These are phyloP conservation scores for Neofusicoccum laricinum DNA, from an alignment of 2,329 filamentous ascomycete genomes.

Conservation along the genomic window DNA sequence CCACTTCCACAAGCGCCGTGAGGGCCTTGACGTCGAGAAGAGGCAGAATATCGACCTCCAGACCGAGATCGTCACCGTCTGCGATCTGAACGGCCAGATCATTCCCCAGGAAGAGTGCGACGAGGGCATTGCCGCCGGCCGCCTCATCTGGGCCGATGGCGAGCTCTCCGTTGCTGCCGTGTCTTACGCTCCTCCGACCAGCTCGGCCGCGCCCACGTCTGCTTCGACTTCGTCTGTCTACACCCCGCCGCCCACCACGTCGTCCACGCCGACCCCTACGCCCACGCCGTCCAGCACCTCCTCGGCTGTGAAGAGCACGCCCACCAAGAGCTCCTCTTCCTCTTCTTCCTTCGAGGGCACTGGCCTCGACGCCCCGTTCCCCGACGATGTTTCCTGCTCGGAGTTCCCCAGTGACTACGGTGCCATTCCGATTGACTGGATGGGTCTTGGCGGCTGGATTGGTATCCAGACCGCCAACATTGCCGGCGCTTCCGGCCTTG, in stretches of 20 bases:
- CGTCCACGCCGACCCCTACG: slow-evolving; percentile 21
- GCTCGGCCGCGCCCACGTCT: slow-evolving; percentile 27
- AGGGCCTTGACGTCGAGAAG: not conserved
- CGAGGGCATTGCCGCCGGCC: slow-evolving; percentile 67
- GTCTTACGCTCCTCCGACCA: slow-evolving; percentile 20
- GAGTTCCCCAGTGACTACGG: slow-evolving; percentile 80
- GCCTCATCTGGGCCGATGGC: slow-evolving; percentile 56
- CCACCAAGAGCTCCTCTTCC: slow-evolving; percentile 11
- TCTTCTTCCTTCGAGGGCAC: slow-evolving; percentile 7
- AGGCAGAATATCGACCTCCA: slow-evolving; percentile 48
- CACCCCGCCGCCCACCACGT: not conserved
- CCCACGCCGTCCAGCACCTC: slow-evolving; percentile 25
- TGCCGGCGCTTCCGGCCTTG: slow-evolving; percentile 39
- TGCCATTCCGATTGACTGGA: slow-evolving; percentile 66
- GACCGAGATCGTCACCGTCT: slow-evolving; percentile 64
- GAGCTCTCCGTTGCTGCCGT: slow-evolving; percentile 37
- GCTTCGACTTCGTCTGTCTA: slow-evolving; percentile 35
- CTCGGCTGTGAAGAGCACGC: slow-evolving; percentile 23
- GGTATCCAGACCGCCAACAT: slow-evolving; percentile 62
- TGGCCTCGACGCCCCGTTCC: slow-evolving; percentile 69
- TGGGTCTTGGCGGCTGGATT: slow-evolving; percentile 71
- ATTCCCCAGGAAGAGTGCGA: slow-evolving; percentile 65
- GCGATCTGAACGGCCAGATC: slow-evolving; percentile 64
- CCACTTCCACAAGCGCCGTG: slow-evolving; percentile 3
- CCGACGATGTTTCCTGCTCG: slow-evolving; percentile 67